Evolutionary conservation across 2,329 filamentous ascomycete genomes (phyloP).

Genomic region (Dothideomycetes sp.): DNA sequence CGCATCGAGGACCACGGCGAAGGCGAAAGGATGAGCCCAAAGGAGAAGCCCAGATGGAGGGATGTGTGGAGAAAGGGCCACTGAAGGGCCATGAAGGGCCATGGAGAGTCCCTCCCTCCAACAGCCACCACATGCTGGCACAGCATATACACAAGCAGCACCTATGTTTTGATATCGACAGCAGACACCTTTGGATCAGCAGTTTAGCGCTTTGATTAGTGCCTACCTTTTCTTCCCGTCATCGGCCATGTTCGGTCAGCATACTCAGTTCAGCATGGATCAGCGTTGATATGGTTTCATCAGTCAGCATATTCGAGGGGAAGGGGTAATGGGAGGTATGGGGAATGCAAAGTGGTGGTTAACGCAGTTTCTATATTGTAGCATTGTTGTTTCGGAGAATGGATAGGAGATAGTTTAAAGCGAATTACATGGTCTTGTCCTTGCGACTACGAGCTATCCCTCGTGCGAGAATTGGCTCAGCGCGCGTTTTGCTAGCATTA

Average conservation of each 20-base stretch:
- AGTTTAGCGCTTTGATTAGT: not conserved
- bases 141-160: not conserved
- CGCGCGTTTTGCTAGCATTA: too few species aligned
- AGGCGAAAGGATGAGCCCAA: conserved; percentile 13
- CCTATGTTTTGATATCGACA: not conserved
- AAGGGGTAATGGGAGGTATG: not conserved
- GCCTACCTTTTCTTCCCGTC: not conserved
- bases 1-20: conserved; percentile 13
- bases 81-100: conserved; percentile 1
- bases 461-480: too few species aligned
- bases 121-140: not conserved
- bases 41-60: conserved; percentile 21
- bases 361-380: not conserved
- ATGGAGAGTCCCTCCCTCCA: too few species aligned
- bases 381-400: conserved; percentile 6
- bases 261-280: not conserved
- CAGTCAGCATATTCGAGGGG: not conserved
- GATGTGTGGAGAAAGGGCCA: conserved; percentile 20
- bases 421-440: too few species aligned
- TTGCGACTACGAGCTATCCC: too few species aligned
- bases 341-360: not conserved
- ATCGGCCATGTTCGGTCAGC: not conserved
- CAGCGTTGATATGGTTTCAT: not conserved
- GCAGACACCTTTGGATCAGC: not conserved
- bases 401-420: too few species aligned